These are phyloP conservation scores for Colletotrichum cereale DNA, from an alignment of 2,329 filamentous ascomycete species.

Conservation along the genomic window DNA sequence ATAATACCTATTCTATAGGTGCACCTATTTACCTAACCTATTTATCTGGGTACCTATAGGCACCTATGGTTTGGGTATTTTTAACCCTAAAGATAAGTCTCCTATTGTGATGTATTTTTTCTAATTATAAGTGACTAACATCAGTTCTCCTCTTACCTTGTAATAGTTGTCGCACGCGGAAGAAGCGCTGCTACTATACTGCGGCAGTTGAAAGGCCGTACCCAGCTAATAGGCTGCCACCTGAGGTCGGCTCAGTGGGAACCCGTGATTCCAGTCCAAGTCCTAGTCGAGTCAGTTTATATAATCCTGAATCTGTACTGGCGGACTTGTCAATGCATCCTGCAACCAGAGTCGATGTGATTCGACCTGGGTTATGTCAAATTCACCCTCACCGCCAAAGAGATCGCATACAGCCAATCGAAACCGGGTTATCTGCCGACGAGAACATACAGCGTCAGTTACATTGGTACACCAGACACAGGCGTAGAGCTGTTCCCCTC, in stretches of 20 bases:
- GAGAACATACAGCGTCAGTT: conserved; percentile 24
- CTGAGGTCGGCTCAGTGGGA: not conserved
- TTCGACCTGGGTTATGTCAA: not conserved
- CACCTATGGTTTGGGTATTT: too few species aligned
- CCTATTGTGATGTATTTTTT: too few species aligned
- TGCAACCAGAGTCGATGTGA: not conserved
- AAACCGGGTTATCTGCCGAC: not conserved
- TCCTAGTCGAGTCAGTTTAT: conserved; percentile 39
- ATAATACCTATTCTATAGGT: too few species aligned
- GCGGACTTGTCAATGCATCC: conserved; percentile 31
- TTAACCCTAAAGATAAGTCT: conserved; percentile 23
- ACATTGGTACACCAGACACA: conserved; percentile 41
- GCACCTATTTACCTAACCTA: too few species aligned
- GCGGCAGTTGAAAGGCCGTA: not conserved
- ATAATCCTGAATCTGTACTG: conserved; percentile 42
- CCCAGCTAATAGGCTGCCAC: not conserved
- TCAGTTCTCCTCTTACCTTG: conserved; percentile 26
- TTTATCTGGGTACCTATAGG: too few species aligned
- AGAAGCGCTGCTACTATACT: conserved; percentile 42
- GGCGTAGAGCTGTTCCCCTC: not conserved
- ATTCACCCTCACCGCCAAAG: not conserved
- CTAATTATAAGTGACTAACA: not conserved
- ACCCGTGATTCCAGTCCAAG: conserved; percentile 30
- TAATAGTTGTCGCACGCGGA: conserved; percentile 38
- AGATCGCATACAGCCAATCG: not conserved